Base-by-base conservation (phyloP, 176 grass and related monocot genomes). In the Cenchrus purpureus region DNA sequence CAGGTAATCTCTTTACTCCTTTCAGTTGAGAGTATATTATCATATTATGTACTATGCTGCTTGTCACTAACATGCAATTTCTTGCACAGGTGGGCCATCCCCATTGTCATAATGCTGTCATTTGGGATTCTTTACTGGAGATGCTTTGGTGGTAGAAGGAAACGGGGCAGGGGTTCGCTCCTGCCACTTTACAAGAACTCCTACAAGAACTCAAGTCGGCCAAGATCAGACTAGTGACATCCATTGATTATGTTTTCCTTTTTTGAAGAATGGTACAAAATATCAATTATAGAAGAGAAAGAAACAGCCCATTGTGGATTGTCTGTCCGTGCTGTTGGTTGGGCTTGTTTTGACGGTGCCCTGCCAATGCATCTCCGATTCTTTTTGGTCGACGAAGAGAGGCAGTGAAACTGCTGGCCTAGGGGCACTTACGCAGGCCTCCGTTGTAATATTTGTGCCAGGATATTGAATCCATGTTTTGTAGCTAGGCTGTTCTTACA, bases 11-110 rank as follows among this genome's bases (percentile, higher is more conserved):
- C 56, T 50, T 81, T 52, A 1, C 58, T 59, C 31, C 53, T 65
- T 57, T 67, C 6, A 77, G 42, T 17, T 31, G 3, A 50, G 54
- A 50, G 54, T 48, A 44, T 77, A 19, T 73, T 73, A 10, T 5
- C 22, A 25, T 12, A 17, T 13, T 29, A 25, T 6, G 40, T 12
- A 17, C 19, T 29, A 25, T 5, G 10, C 12, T 20, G 17, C 61
- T 52, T 61, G 2, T 50, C 1, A 44, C 19, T 80, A 10, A 81
- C 46, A 87, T n/a, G 32, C 31, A 20, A 84, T 19, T 6, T 40
- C 49, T 75, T 80, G 13, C 5, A 80, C 91, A 99, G 97, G 88
- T 99, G 97, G 97, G 97, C 97, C 2, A 92, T 99, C 50, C 97
- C 90, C 56, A 92, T 99, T 64, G 88, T 87, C n/a, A 64, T 94